Evolutionary conservation across 345 rosid genomes (phyloP).

Genomic region (Salix brachista): DNA sequence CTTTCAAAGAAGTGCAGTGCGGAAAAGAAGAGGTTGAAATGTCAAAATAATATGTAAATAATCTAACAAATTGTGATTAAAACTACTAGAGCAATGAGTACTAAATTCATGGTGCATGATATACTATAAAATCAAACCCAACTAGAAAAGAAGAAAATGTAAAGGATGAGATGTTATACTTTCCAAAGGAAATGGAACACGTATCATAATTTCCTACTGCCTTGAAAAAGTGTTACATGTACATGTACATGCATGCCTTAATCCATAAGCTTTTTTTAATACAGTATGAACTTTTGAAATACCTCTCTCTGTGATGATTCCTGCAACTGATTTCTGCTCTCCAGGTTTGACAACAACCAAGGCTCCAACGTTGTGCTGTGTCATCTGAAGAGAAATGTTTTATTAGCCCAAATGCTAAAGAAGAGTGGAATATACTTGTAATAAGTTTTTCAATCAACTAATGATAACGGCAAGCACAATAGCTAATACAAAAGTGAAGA

Average conservation of each 20-base stretch:
- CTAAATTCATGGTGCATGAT: background rate
- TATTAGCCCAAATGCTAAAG: background rate
- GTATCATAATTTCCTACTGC: background rate
- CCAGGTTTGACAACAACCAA: slow-evolving; percentile 93
- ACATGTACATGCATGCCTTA: background rate
- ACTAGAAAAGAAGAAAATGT: background rate
- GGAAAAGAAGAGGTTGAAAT: background rate
- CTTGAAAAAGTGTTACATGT: background rate
- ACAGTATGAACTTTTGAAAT: background rate
- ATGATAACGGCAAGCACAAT: background rate
- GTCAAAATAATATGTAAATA: background rate
- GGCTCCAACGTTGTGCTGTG: slow-evolving; percentile 96
- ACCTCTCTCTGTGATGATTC: slow-evolving; percentile 97
- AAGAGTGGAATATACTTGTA: background rate
- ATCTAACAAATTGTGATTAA: background rate
- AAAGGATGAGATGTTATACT: background rate
- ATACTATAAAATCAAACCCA: background rate
- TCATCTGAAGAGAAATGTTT: slow-evolving; percentile 53
- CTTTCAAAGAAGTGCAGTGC: background rate
- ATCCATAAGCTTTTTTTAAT: background rate
- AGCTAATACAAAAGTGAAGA: background rate
- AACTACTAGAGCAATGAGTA: background rate
- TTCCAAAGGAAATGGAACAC: background rate
- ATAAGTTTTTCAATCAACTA: background rate
- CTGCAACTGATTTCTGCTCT: slow-evolving; percentile 82